A percentile compares a stretch with the other conserved stretches of the same genome.
These are phyloP conservation scores for Pleochaeta shiraiana DNA, from an alignment of 2,329 filamentous ascomycete species.

Conservation along the genomic window DNA sequence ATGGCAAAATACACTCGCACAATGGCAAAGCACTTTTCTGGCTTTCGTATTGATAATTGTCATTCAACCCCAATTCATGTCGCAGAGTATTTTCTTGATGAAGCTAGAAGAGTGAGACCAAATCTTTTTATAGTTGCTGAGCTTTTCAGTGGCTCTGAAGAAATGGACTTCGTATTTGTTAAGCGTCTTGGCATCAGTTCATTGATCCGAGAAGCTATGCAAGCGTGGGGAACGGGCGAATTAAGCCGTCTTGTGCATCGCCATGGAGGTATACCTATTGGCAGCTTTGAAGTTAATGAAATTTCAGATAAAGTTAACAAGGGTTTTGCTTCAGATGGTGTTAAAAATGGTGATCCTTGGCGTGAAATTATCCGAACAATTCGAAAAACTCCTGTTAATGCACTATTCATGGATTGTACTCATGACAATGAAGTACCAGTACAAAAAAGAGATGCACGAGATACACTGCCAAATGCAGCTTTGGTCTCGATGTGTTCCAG, in stretches of 20 bases:
- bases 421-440: conserved; percentile 95
- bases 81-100: conserved; percentile 83
- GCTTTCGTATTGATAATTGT: conserved; percentile 94
- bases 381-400: conserved; percentile 73
- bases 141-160: conserved; percentile 85
- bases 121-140: conserved; percentile 87
- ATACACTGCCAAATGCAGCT: conserved; percentile 85
- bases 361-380: conserved; percentile 47
- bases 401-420: conserved; percentile 97
- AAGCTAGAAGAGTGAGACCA: conserved; percentile 71
- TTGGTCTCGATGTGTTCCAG: conserved; percentile 92
- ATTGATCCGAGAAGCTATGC: conserved; percentile 93
- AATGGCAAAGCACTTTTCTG: conserved; percentile 87
- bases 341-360: conserved; percentile 17
- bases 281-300: conserved; percentile 91
- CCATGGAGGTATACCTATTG: conserved; percentile 84
- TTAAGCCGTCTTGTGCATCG: conserved; percentile 82
- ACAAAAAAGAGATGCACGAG: conserved; percentile 82
- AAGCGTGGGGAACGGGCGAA: conserved; percentile 89
- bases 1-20: conserved; percentile 86
- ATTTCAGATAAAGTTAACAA: conserved; percentile 38
- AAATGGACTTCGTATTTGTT: conserved; percentile 91
- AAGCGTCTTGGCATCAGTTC: conserved; percentile 80
- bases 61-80: conserved; percentile 92
- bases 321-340: conserved; percentile 14